Evolutionary conservation across 2,329 filamentous ascomycete genomes (phyloP), one percentile per base, ranked within the genome.

Genomic region (Fusarium miscanthi): DNA sequence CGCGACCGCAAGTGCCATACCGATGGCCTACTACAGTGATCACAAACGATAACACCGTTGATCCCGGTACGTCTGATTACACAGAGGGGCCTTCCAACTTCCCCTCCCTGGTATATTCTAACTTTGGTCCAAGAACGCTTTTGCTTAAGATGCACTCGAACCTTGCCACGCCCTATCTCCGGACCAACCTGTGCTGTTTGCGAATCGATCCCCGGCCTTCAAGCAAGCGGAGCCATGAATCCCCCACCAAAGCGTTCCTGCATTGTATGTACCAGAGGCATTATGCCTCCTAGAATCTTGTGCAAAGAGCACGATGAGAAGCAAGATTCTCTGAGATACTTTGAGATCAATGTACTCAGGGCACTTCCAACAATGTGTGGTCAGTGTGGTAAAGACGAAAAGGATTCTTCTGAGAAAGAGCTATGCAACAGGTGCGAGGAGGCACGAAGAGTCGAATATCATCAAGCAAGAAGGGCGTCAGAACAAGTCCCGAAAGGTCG

Each of bases 361-460:
- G 9, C 4, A 30, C 9, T 8, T 6, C 19, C 19, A 12, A 16
- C 0, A 8, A 46, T 46, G 25, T n/a, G 43, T 8, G 8, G 16
- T n/a, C 0, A 46, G 25, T 30, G 25, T 14, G 25, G 13, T 13
- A 30, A 30, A 30, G 27, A 10, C 19, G 0, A 0, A 19, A n/a
- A 30, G 30, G 25, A 30, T 5, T 14, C 3, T 46, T 21, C 13
- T 11, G 27, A 21, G 23, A 21, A 21, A 3, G 12, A 19, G 5
- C 13, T 46, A 1, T 27, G 25, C 43, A 14, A 14, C 19, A 27
- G 19, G 19, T 21, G 25, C 6, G 13, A 14, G 12, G 5, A 5
- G 25, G 8, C 1, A 21, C 6, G 4, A 5, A 14, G 17, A 21
- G 12, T 13, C 19, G 8, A 17, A 27, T 7, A 27, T 14, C 17